Conservation (phyloP, 345 rosid genomes). For the Moringa oleifera region DNA sequence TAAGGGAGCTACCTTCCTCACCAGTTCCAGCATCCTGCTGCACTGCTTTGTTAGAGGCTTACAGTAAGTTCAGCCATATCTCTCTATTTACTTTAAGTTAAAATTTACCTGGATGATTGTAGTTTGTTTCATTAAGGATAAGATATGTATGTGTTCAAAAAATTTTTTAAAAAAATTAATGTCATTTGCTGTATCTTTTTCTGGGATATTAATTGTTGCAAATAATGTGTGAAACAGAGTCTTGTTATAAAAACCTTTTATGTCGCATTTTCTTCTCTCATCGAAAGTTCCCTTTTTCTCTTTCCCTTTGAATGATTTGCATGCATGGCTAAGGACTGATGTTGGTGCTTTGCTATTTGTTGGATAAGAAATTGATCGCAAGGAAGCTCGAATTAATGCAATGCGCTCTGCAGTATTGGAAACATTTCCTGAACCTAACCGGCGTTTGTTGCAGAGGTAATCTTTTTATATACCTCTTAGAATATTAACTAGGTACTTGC, state of each 20-base stretch:
- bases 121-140: neutral
- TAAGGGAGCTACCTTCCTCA: slow-evolving; percentile 96
- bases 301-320: neutral
- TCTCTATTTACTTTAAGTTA: slow-evolving; percentile 14
- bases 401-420: slow-evolving; percentile 84
- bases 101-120: slow-evolving; percentile 6
- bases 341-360: slow-evolving; percentile 9
- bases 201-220: neutral
- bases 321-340: neutral
- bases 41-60: slow-evolving; percentile 92
- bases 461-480: neutral
- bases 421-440: slow-evolving; percentile 97
- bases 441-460: slow-evolving; percentile 86
- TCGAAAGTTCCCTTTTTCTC: no score
- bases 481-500: neutral
- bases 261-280: no score
- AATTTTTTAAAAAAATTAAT: neutral
- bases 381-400: slow-evolving; percentile 77
- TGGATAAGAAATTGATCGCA: slow-evolving; percentile 76
- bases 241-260: no score
- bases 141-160: neutral
- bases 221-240: neutral
- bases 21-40: slow-evolving; percentile 99
- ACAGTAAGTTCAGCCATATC: slow-evolving; percentile 51
- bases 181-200: neutral